A percentile compares a stretch with the other conserved stretches of the same genome.
These are phyloP conservation scores for Pythium dissotocum DNA, from an alignment of 352 stramenopile genomes.

Conservation along the genomic window DNA sequence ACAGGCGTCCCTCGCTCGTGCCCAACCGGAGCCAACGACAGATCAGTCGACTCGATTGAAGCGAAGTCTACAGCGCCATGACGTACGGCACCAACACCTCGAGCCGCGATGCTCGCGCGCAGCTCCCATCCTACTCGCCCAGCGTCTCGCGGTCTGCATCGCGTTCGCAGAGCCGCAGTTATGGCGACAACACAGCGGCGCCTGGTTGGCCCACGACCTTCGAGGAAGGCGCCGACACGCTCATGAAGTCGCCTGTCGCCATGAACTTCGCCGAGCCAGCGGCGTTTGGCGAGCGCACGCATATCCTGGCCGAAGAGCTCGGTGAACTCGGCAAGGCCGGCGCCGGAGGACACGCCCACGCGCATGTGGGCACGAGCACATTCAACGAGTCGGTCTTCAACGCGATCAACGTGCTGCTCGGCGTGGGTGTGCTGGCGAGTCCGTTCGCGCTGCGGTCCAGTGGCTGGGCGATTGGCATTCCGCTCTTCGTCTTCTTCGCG, in stretches of 20 bases:
- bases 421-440: conserved; percentile 81
- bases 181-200: conserved; percentile 30
- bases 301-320: conserved; percentile 35
- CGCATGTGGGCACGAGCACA: conserved; percentile 50
- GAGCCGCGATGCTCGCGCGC: conserved; percentile 20
- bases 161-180: conserved; percentile 19
- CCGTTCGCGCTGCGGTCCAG: conserved; percentile 82
- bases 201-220: conserved; percentile 73
- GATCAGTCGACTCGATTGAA: not conserved
- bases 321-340: conserved; percentile 19
- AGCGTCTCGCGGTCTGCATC: conserved; percentile 41
- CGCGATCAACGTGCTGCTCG: conserved; percentile 85
- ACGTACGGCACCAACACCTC: conserved; percentile 21
- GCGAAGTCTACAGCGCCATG: conserved; percentile 1
- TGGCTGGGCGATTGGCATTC: conserved; percentile 64
- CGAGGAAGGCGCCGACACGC: conserved; percentile 49
- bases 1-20: too few species aligned
- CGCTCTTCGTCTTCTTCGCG: conserved; percentile 84
- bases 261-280: conserved; percentile 36
- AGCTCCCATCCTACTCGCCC: conserved; percentile 70
- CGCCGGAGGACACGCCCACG: conserved; percentile 8
- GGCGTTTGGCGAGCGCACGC: conserved; percentile 48
- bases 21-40: too few species aligned
- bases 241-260: conserved; percentile 55
- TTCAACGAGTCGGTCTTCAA: conserved; percentile 84